Evolutionary conservation across 2,329 filamentous ascomycete species (phyloP).

Genomic region (Amauroascus verrucosus): DNA sequence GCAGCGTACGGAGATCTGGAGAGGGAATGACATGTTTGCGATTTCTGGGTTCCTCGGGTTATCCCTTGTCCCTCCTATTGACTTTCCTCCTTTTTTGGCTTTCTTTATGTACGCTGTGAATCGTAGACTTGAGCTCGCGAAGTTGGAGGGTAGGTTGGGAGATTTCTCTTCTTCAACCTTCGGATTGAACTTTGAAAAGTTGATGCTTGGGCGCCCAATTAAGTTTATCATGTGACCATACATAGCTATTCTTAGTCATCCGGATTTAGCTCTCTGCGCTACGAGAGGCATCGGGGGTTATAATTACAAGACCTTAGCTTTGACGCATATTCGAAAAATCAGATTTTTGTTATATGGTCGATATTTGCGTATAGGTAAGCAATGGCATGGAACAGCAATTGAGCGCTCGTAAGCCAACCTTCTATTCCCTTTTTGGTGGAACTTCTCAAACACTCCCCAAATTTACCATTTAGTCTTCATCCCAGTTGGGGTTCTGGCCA

Average conservation of each 20-base stretch:
- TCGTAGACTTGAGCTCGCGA: neutral
- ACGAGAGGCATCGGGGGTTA: no score
- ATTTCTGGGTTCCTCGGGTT: neutral
- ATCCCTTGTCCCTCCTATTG: neutral
- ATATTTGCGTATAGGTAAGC: neutral
- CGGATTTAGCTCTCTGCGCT: no score
- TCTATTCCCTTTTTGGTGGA: constrained; percentile 4
- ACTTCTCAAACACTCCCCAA: neutral
- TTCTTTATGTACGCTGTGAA: neutral
- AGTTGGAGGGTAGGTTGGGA: neutral
- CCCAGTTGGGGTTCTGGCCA: constrained; percentile 75
- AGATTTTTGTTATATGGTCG: constrained; percentile 4
- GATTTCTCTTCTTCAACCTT: neutral
- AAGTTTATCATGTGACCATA: neutral
- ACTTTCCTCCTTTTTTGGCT: neutral
- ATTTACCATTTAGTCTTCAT: constrained; percentile 45
- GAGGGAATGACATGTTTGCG: constrained; percentile 32
- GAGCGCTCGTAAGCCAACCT: constrained; percentile 1
- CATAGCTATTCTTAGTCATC: neutral
- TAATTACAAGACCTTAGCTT: no score
- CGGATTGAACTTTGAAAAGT: constrained; percentile 7
- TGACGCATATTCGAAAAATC: neutral
- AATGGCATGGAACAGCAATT: neutral
- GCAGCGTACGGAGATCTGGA: constrained; percentile 34
- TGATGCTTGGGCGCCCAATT: constrained; percentile 1